These are phyloP conservation scores for Paspalum vaginatum DNA, from an alignment of 176 grass and related monocot species.

Conservation along the genomic window DNA sequence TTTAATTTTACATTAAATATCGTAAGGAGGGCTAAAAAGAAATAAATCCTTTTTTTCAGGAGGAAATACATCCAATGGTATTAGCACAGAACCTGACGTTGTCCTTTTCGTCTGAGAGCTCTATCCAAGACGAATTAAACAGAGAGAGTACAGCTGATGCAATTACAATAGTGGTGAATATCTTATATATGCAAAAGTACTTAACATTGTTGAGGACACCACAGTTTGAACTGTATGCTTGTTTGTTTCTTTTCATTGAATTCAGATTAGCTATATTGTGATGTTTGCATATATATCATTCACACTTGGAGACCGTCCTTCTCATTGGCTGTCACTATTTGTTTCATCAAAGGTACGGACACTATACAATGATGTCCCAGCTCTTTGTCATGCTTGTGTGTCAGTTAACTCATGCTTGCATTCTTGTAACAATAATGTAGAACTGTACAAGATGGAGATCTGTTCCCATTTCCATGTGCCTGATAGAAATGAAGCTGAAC, in stretches of 20 bases:
- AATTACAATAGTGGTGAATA: slow-evolving; percentile 85
- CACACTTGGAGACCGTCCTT: slow-evolving; percentile 77
- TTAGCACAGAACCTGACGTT: slow-evolving; percentile 78
- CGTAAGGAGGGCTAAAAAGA: slow-evolving; percentile 24
- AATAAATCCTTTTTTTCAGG: slow-evolving; percentile 48
- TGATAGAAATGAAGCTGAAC: neutral
- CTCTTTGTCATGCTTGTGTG: neutral
- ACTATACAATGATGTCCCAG: slow-evolving; percentile 14
- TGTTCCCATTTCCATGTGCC: slow-evolving; percentile 16
- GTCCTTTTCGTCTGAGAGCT: slow-evolving; percentile 97
- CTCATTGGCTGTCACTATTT: slow-evolving; percentile 59
- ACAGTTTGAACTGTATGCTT: slow-evolving; percentile 36
- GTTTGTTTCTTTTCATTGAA: slow-evolving; percentile 46
- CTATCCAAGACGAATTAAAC: slow-evolving; percentile 89
- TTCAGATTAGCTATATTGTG: slow-evolving; percentile 97
- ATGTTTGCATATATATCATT: slow-evolving; percentile 99
- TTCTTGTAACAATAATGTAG: slow-evolving; percentile 19
- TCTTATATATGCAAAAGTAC: slow-evolving; percentile 28
- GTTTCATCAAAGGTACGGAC: slow-evolving; percentile 89
- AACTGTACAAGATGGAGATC: slow-evolving; percentile 19
- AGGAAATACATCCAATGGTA: slow-evolving; percentile 86
- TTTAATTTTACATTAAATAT: slow-evolving; percentile 25
- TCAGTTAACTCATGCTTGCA: slow-evolving; percentile 20
- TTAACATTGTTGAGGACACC: slow-evolving; percentile 39
- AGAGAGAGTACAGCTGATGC: slow-evolving; percentile 93